Base-by-base conservation (phyloP, 257 asterid species). In the Nicotiana knightiana region DNA sequence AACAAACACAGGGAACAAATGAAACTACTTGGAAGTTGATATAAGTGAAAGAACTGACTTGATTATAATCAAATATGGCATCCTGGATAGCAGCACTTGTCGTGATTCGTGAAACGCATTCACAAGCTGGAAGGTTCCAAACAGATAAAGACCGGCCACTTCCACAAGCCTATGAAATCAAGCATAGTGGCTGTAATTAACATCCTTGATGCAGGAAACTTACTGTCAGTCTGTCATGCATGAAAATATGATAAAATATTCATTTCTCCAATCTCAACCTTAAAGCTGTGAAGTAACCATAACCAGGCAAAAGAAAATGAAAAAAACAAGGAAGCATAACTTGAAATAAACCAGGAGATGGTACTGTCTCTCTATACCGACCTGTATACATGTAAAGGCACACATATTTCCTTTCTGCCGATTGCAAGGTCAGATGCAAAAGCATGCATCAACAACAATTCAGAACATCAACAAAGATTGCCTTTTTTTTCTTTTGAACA, bases 121-220 rank as follows among this genome's bases (percentile, higher is more conserved):
- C 97, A 68, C 92, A 81, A 62, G 97, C 97, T 88, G 91, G 89
- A 88, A 96, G 94, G 85, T 91, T 94, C 99, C 99, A 96, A 57
- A 96, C 87, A n/a, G 98, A 94, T 55, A 96, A 76, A 65, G 97
- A 91, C 78, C 71, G 94, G 33, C 97, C 98, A 85, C 90, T 96
- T 68, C 98, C 99, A 87, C 97, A 94, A 83, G 89, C 98, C 99
- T 95, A 79, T 65, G 68, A 78, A 80, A 76, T 77, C 81, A 51
- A 51, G 53, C 80, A 75, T 15, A 75, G 46, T 75, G 28, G 43
- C 80, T 6, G 30, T 51, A 26, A 75, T 53, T 8, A 75, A 48
- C 16, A 26, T 75, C 13, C 46, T 51, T 51, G 26, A 75, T 51
- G 26, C 5, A 15, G 28, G 46, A 16, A 75, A 75, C 16, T 16